Conservation (phyloP, 371 early-diverging fungal species). For the Mucor velutinosus region DNA sequence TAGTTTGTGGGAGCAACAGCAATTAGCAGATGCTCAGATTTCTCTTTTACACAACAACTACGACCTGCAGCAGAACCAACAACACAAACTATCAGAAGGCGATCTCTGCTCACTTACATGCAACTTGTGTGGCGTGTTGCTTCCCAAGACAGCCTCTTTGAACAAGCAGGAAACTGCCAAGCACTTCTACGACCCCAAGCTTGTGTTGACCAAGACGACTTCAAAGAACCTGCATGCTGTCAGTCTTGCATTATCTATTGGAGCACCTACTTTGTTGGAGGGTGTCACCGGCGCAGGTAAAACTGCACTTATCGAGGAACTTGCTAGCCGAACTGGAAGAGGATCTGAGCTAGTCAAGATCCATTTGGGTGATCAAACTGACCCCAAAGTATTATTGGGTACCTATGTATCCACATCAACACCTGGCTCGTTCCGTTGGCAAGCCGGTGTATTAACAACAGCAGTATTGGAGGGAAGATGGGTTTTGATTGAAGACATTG, state of each 20-base stretch:
- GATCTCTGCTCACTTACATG: conserved; percentile 62
- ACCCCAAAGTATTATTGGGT: conserved; percentile 96
- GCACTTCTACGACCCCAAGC: conserved; percentile 35
- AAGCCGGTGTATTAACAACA: conserved; percentile 93
- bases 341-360: conserved; percentile 86
- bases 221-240: conserved; percentile 72
- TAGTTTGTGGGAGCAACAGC: conserved; percentile 51
- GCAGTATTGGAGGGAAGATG: conserved; percentile 97
- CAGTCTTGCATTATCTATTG: conserved; percentile 82
- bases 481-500: conserved; percentile 99
- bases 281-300: conserved; percentile 97
- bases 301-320: conserved; percentile 89
- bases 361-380: conserved; percentile 99
- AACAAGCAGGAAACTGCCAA: conserved; percentile 14
- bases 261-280: conserved; percentile 89
- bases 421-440: conserved; percentile 95
- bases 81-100: conserved; percentile 29
- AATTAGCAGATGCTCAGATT: conserved; percentile 41
- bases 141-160: conserved; percentile 39
- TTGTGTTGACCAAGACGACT: conserved; percentile 79
- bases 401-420: conserved; percentile 94
- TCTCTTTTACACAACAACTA: conserved; percentile 42
- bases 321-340: conserved; percentile 78
- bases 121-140: conserved; percentile 68
- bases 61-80: conserved; percentile 16